Evolutionary conservation across 2,329 filamentous ascomycete species (phyloP).

Genomic region (Aspergillus latus): DNA sequence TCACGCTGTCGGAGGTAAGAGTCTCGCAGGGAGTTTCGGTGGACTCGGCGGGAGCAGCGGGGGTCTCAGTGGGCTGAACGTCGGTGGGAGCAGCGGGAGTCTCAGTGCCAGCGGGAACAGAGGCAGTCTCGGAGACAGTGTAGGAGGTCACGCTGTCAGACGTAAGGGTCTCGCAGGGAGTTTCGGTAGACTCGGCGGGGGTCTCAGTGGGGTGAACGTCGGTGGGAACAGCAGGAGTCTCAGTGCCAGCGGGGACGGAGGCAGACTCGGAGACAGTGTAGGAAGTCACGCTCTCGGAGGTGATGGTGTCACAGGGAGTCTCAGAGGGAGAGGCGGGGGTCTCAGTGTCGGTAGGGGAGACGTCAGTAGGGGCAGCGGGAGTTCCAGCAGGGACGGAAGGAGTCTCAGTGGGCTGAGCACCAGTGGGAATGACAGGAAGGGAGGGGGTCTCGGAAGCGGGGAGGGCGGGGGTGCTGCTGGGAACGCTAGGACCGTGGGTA

Average conservation of each 20-base stretch:
- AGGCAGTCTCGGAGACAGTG: too few relatives aligned
- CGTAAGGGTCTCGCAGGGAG: conserved; percentile 20
- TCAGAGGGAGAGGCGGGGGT: conserved; percentile 7
- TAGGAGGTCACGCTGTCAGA: not conserved
- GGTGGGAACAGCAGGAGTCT: not conserved
- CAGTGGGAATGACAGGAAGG: conserved; percentile 8
- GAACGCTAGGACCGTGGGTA: conserved; percentile 4
- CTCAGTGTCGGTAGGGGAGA: conserved; percentile 1
- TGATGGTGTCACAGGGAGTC: conserved; percentile 6
- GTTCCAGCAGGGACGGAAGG: not conserved
- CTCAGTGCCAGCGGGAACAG: too few relatives aligned
- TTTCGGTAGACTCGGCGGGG: not conserved
- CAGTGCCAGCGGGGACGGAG: conserved; percentile 2
- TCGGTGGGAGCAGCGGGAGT: too few relatives aligned
- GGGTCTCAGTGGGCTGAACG: too few relatives aligned
- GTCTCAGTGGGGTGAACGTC: not conserved
- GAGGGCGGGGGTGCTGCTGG: conserved; percentile 12
- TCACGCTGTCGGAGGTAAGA: too few relatives aligned
- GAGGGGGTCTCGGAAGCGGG: not conserved
- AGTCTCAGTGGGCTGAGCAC: not conserved
- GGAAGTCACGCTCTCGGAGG: not conserved
- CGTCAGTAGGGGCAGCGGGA: conserved; percentile 8
- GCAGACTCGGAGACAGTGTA: conserved; percentile 1
- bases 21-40: too few relatives aligned
- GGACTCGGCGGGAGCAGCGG: too few relatives aligned